A percentile compares a stretch with the other conserved stretches of the same genome.
Conservation (phyloP, 306 rosid genomes). For the Inga laurina region DNA sequence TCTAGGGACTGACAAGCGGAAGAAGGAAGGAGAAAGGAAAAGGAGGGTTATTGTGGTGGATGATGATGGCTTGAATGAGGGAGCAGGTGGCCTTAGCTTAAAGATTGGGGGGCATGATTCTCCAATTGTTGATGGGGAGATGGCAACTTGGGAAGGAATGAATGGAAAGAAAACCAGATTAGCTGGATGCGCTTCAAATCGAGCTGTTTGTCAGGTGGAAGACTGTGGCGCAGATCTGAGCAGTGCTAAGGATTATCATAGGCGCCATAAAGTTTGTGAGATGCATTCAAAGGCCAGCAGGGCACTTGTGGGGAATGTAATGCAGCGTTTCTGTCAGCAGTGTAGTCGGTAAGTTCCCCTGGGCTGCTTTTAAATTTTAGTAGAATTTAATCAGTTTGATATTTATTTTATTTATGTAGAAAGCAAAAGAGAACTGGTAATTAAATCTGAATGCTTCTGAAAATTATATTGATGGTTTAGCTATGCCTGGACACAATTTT, state of each 20-base stretch:
- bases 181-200: constrained; percentile 56
- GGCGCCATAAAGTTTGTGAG: constrained; percentile 93
- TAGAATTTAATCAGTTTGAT: constrained; percentile 7
- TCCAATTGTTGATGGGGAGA: constrained; percentile 53
- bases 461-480: background rate
- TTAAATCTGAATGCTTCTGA: background rate
- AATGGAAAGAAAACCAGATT: constrained; percentile 74
- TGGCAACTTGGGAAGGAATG: constrained; percentile 53
- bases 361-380: constrained; percentile 7
- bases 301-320: constrained; percentile 72
- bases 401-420: background rate
- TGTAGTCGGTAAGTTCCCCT: constrained; percentile 77
- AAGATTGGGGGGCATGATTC: constrained; percentile 66
- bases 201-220: constrained; percentile 88
- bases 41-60: constrained; percentile 66
- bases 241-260: constrained; percentile 77
- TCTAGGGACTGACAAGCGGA: constrained; percentile 48
- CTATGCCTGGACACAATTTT: background rate
- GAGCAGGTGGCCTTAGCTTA: constrained; percentile 54
- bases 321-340: constrained; percentile 98
- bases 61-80: constrained; percentile 55
- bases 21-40: constrained; percentile 72
- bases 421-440: background rate
- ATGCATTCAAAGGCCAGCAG: constrained; percentile 82
- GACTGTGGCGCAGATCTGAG: constrained; percentile 86